Base-by-base conservation (phyloP, 73 alveolate genomes). In the Paramecium octaurelia region DNA sequence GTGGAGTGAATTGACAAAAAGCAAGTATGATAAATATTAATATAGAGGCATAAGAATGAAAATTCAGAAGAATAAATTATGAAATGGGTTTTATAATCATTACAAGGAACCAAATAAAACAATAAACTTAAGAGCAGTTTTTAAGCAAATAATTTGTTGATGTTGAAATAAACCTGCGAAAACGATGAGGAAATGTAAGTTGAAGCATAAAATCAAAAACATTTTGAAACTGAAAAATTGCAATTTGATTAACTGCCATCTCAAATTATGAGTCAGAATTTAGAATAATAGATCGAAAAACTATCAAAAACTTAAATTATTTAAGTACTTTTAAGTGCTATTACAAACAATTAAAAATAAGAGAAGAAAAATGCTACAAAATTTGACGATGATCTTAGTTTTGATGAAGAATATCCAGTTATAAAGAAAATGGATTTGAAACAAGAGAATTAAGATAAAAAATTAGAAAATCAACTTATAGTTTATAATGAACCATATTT, bases 331-430 rank as follows among this genome's bases (percentile, higher is more conserved):
- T 23, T 64, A 31, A 64, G 14, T 64, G 84, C 91, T 16, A 38
- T 80, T 21, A 42, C 35, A 14, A 44, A 18, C 16, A 38, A 21
- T 23, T 80, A 16, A 48, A 80, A 24, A 23, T 24, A 80, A 20
- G 75, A 23, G 7, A 80, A 46, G 24, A 80, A 80, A 80, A 11
- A 42, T 23, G 18, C n/a, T 54, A 54, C 8, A 4, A 80, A 44
- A 21, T 24, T 18, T 44, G 91, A 80, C 16, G 91, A 80, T 46
- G 91, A 80, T 20, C 18, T 36, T 10, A 80, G 46, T 43, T 4
- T 27, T 42, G 57, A 36, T 80, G 91, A 80, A 12, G 91, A 80
- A 42, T 80, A 80, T 43, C 91, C 91, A 20, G 11, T 73, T 11
- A 38, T 16, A 1, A 80, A 80, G 29, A 80, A 46, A 43, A 24